A percentile compares a stretch with the other conserved stretches of the same genome.
phyloP scores from a whole-genome alignment of 257 asterid genomes.

The Handroanthus guayacan region DNA sequence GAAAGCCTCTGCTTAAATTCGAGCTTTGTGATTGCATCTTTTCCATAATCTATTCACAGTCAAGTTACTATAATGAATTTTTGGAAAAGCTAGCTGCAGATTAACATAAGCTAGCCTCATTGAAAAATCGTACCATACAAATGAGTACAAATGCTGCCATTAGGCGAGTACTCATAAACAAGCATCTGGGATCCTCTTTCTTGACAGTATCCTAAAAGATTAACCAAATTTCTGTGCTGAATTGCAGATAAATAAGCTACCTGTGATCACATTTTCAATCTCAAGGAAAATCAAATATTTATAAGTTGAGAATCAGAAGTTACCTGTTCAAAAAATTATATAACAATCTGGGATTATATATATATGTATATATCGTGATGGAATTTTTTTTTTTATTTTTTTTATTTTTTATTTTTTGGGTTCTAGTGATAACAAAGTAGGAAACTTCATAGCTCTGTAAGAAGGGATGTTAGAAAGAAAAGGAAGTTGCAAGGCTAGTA shows the following conservation, averaged over 20 bases:
- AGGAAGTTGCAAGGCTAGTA: too few relatives aligned
- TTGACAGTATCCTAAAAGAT: constrained; percentile 72
- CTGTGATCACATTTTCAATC: constrained; percentile 44
- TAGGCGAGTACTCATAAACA: constrained; percentile 71
- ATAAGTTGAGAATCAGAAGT: background rate
- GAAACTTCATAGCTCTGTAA: too few relatives aligned
- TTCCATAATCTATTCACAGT: constrained; percentile 42
- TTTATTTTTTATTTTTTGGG: too few relatives aligned
- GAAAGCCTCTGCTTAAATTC: constrained; percentile 83
- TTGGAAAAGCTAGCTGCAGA: background rate
- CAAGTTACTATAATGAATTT: background rate
- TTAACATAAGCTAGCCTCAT: background rate
- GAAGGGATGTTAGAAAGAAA: too few relatives aligned
- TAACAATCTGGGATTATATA: too few relatives aligned
- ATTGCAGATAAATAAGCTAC: constrained; percentile 56
- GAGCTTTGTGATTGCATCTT: constrained; percentile 54
- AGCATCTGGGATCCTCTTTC: constrained; percentile 72
- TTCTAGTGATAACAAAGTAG: background rate
- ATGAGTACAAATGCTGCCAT: constrained; percentile 69
- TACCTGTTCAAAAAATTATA: background rate
- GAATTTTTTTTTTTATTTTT: too few relatives aligned
- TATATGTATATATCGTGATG: too few relatives aligned
- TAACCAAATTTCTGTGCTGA: constrained; percentile 68
- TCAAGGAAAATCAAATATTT: constrained; percentile 27
- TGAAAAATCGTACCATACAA: constrained; percentile 60